Percentiles rank a stretch among this genome's conserved stretches.
Evolutionary conservation across 805 yeast genomes (phyloP).

Genomic region (Candida maltosa): DNA sequence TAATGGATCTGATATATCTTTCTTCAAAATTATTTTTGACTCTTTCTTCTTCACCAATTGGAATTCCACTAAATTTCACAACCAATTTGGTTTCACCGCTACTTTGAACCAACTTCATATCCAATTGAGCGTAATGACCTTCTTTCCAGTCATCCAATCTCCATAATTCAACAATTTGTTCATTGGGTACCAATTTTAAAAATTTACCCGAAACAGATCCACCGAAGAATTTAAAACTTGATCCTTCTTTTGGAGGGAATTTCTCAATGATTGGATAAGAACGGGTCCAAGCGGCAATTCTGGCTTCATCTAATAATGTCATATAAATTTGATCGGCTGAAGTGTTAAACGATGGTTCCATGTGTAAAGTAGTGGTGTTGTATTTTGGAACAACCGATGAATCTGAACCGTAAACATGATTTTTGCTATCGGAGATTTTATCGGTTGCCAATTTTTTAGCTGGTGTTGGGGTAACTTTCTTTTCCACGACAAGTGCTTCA

Average conservation of each 20-base stretch:
- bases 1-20: constrained; percentile 85
- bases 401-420: too few species aligned
- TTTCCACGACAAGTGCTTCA: constrained; percentile 1
- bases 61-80: constrained; percentile 82
- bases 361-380: constrained; percentile 75
- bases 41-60: constrained; percentile 91
- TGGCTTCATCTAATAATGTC: constrained; percentile 70
- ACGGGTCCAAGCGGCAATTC: constrained; percentile 91
- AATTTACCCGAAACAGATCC: constrained; percentile 81
- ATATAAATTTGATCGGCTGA: constrained; percentile 81
- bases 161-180: constrained; percentile 74
- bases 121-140: constrained; percentile 74
- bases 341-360: constrained; percentile 80
- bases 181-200: constrained; percentile 53
- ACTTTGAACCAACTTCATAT: constrained; percentile 69
- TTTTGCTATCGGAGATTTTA: not conserved
- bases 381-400: constrained; percentile 50
- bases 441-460: constrained; percentile 10
- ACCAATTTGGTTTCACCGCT: constrained; percentile 79
- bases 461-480: constrained; percentile 7
- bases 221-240: constrained; percentile 72
- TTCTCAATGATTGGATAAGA: constrained; percentile 57
- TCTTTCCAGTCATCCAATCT: constrained; percentile 83
- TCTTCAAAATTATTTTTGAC: constrained; percentile 84
- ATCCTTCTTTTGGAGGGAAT: constrained; percentile 50